phyloP scores from a whole-genome alignment of 805 yeast species.

The Candida namnaoensis region DNA sequence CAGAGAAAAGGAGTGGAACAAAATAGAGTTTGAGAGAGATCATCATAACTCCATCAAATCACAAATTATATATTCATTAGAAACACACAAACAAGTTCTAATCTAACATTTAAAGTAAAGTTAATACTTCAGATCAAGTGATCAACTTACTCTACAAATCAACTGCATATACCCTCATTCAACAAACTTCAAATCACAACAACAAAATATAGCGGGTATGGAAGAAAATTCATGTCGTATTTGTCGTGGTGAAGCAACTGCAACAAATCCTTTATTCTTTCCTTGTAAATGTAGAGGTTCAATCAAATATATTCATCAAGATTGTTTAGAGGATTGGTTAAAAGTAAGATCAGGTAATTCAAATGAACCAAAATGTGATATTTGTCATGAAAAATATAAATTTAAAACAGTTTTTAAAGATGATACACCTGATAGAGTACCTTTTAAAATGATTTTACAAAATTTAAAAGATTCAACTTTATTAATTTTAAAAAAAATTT shows the following conservation, averaged over 20 bases:
- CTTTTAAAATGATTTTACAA: constrained; percentile 37
- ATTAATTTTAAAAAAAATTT: constrained; percentile 7
- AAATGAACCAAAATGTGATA: constrained; percentile 62
- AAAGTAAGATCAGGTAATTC: constrained; percentile 33
- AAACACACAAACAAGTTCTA: no score
- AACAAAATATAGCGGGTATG: background rate
- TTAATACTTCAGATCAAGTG: no score
- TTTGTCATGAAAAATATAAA: constrained; percentile 70
- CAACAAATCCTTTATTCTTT: constrained; percentile 69
- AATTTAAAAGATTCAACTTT: constrained; percentile 23
- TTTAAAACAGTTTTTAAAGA: constrained; percentile 60
- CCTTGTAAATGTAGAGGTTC: constrained; percentile 96
- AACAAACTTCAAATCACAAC: no score
- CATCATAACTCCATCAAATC: no score
- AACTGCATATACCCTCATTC: no score
- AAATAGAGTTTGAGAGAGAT: no score
- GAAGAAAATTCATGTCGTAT: constrained; percentile 71
- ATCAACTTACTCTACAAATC: no score
- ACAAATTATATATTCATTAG: no score
- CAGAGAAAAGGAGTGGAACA: no score
- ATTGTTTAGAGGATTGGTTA: constrained; percentile 86
- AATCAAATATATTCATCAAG: constrained; percentile 88
- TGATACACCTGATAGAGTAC: constrained; percentile 57
- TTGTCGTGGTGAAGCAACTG: constrained; percentile 86
- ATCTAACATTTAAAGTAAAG: no score